phyloP scores from a whole-genome alignment of 2,329 filamentous ascomycete species.

The Stemphylium beticola region DNA sequence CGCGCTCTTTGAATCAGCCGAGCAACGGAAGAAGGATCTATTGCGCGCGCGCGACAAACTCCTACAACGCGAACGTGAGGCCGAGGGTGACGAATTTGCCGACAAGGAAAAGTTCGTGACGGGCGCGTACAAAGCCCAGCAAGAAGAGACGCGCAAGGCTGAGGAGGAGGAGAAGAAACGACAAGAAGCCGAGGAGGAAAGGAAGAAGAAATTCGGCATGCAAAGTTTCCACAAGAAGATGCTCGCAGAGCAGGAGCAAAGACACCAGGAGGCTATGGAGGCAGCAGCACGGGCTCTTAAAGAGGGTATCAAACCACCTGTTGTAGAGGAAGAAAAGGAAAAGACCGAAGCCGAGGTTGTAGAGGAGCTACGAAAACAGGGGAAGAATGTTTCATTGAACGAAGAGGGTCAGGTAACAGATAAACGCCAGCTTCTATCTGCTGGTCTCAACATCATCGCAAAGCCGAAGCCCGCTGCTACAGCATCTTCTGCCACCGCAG shows the following conservation, averaged over 20 bases:
- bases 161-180: slow-evolving; percentile 73
- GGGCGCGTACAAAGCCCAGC: slow-evolving; percentile 79
- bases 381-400: slow-evolving; percentile 71
- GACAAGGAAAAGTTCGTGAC: slow-evolving; percentile 90
- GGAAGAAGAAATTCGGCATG: slow-evolving; percentile 74
- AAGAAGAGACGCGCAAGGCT: slow-evolving; percentile 72
- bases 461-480: slow-evolving; percentile 61
- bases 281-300: slow-evolving; percentile 61
- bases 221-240: slow-evolving; percentile 78
- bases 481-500: slow-evolving; percentile 24
- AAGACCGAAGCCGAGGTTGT: slow-evolving; percentile 69
- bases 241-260: slow-evolving; percentile 72
- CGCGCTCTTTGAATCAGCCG: slow-evolving; percentile 73
- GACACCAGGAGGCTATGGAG: slow-evolving; percentile 72
- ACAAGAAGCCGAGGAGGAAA: slow-evolving; percentile 70
- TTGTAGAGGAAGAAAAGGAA: slow-evolving; percentile 38
- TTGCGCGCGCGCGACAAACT: slow-evolving; percentile 81
- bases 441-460: slow-evolving; percentile 74
- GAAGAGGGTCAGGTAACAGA: slow-evolving; percentile 85
- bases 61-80: slow-evolving; percentile 76
- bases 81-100: slow-evolving; percentile 79
- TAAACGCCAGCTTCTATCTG: slow-evolving; percentile 77
- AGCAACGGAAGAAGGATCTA: slow-evolving; percentile 77
- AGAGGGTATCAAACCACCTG: slow-evolving; percentile 40
- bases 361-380: slow-evolving; percentile 68